Evolutionary conservation across 805 yeast genomes (phyloP).

Genomic region (Metahyphopichia silvanorum): DNA sequence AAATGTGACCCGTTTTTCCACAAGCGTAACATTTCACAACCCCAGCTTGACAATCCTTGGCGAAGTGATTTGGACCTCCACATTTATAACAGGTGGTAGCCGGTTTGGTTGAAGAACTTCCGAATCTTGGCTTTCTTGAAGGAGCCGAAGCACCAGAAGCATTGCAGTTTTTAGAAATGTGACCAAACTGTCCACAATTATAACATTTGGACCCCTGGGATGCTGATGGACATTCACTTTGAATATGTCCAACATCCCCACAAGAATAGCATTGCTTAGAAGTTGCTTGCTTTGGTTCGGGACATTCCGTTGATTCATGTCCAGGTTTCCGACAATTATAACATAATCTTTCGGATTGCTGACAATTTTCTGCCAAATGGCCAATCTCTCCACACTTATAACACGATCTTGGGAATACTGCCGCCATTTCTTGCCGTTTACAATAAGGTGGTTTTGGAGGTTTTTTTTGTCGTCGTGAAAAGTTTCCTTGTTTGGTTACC

Average conservation of each 20-base stretch:
- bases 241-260: constrained; percentile 87
- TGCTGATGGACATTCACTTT: constrained; percentile 74
- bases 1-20: constrained; percentile 86
- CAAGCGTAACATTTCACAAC: constrained; percentile 84
- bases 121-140: constrained; percentile 16
- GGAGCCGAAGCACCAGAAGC: constrained; percentile 26
- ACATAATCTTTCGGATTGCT: constrained; percentile 80
- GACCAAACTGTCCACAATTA: constrained; percentile 59
- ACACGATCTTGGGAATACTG: constrained; percentile 69
- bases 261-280: constrained; percentile 92
- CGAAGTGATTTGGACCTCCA: constrained; percentile 91
- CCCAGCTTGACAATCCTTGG: constrained; percentile 81
- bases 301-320: constrained; percentile 86
- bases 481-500: too few species aligned
- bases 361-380: constrained; percentile 85
- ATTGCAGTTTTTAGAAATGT: constrained; percentile 75
- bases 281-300: constrained; percentile 80
- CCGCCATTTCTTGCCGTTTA: constrained; percentile 34
- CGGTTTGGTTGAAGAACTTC: constrained; percentile 19
- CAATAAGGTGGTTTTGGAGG: too few species aligned
- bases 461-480: too few species aligned
- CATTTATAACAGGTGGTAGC: constrained; percentile 79
- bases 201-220: constrained; percentile 73
- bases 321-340: constrained; percentile 91
- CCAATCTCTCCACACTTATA: constrained; percentile 92